Percentiles rank a stretch among this genome's conserved stretches.
These are phyloP conservation scores for Telopea speciosissima DNA, from an alignment of 177 flowering plant genomes.

Conservation along the genomic window DNA sequence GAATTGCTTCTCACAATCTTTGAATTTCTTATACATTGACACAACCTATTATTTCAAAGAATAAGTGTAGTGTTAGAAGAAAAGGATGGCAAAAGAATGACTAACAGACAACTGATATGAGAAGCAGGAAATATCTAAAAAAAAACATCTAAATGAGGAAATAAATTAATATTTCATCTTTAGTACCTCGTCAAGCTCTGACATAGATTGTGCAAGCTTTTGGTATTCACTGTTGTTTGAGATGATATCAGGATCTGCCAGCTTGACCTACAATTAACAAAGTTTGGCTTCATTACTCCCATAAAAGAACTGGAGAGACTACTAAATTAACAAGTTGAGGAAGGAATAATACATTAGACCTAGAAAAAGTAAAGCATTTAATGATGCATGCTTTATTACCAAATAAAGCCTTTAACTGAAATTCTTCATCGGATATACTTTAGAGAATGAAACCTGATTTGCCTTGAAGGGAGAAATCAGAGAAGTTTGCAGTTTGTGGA, in stretches of 20 bases:
- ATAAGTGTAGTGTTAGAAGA: background rate
- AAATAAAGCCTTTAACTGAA: too few species aligned
- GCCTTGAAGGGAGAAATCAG: too few species aligned
- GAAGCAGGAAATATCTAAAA: background rate
- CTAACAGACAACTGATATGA: background rate
- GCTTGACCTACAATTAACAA: conserved; percentile 51
- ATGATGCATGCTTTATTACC: too few species aligned
- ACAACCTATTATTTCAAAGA: conserved; percentile 52
- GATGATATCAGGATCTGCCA: conserved; percentile 92
- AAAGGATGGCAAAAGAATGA: background rate
- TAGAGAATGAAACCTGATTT: too few species aligned
- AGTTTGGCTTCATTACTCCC: background rate
- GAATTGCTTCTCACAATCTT: conserved; percentile 83
- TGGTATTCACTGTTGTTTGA: conserved; percentile 88
- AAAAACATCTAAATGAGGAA: background rate
- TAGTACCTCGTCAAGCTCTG: conserved; percentile 87
- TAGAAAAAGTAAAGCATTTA: too few species aligned
- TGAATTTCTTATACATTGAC: conserved; percentile 51
- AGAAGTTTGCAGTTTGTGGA: too few species aligned
- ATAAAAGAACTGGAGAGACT: background rate
- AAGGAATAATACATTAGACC: too few species aligned
- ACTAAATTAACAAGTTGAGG: too few species aligned
- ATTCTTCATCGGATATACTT: too few species aligned
- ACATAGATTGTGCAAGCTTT: conserved; percentile 82
- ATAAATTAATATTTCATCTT: background rate